Conservation (phyloP, 345 rosid genomes). For the Turnera subulata region DNA sequence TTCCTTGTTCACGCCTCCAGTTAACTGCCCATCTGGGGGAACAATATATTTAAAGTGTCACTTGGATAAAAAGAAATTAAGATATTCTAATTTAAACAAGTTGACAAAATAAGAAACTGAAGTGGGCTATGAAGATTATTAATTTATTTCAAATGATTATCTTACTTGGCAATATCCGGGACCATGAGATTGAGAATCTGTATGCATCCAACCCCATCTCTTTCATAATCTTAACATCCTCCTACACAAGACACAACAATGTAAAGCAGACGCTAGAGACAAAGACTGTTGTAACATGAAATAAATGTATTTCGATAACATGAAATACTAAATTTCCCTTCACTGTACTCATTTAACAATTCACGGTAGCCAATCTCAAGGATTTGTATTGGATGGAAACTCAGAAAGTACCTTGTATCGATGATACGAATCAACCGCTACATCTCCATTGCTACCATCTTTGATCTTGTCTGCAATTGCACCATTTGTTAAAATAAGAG, state of each 20-base stretch:
- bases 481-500: neutral
- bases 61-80: no score
- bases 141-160: neutral
- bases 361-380: neutral
- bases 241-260: neutral
- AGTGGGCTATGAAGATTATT: neutral
- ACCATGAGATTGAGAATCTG: slow-evolving; percentile 30
- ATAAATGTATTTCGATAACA: neutral
- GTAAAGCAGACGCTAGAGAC: neutral
- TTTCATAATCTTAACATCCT: slow-evolving; percentile 24
- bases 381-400: neutral
- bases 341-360: neutral
- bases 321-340: no score
- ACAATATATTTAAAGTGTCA: no score
- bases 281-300: neutral
- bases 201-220: slow-evolving; percentile 20
- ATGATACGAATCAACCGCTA: slow-evolving; percentile 77
- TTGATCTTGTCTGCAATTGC: slow-evolving; percentile 27
- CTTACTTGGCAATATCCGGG: slow-evolving; percentile 26
- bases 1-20: slow-evolving; percentile 19
- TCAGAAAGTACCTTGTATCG: slow-evolving; percentile 52
- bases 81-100: neutral
- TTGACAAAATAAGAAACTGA: neutral
- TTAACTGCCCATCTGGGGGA: slow-evolving; percentile 13
- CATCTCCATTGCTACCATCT: slow-evolving; percentile 49